Evolutionary conservation across 768 basidiomycete species (phyloP), one percentile per base, ranked within the genome.

Genomic region (Dentipellis fragilis): DNA sequence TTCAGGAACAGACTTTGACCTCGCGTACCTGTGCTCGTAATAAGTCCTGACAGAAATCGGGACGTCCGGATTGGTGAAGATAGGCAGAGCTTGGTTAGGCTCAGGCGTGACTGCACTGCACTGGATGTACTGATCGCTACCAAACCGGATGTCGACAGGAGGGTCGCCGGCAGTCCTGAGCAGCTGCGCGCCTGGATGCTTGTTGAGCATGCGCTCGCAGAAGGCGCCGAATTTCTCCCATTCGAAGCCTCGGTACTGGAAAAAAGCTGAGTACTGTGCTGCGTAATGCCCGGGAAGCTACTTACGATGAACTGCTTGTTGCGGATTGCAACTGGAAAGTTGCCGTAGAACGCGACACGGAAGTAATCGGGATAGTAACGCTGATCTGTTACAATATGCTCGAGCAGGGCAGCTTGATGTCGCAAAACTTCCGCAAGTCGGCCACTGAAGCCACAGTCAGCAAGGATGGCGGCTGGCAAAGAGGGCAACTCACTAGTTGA

Each of bases 351-450:
- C 4, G 87, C 87, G 37, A 97, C 90, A 49, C 91, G 78, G 74
- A 93, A 97, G 69, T 94, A 96, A 64, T 93, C 93, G 17, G 91
- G 83, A 65, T 93, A 93, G 60, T 89, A 89, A 50, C 90, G 81
- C 68, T 87, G 83, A 57, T 89, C 81, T 37, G 77, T 81, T 50
- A 89, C 84, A 58, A 95, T 94, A 62, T 89, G 87, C 59, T 94
- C 92, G 54, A 91, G 73, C 10, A 95, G 72, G 12, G 84, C 80
- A n/a, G 93, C 90, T 72, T 94, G 85, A 67, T 94, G 90, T 49
- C 82, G 76, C 35, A 93, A 73, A 56, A 95, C 86, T 65, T 94
- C 92, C 1, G 91, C 85, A 14, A 94, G 75, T 53, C 91, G 85
- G 21, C 76, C 79, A 61, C 90, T 93, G 54, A 35, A 58, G 42